Evolutionary conservation across 768 basidiomycete genomes (phyloP).

Genomic region (Imleria badia): DNA sequence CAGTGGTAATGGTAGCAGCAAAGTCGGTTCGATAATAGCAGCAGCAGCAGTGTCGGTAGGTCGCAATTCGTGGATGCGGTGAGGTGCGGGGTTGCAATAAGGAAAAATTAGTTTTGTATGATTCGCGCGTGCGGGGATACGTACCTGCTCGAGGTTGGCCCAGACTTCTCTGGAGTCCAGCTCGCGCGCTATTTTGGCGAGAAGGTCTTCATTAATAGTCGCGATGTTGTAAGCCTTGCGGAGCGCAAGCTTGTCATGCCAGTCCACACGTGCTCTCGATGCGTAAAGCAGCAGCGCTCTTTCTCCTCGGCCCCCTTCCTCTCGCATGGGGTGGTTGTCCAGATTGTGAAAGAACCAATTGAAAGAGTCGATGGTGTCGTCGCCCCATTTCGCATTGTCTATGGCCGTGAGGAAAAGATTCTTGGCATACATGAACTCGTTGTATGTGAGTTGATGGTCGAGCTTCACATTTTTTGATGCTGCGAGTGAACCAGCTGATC

Average conservation of each 20-base stretch:
- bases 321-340: neutral
- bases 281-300: neutral
- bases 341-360: neutral
- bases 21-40: too few relatives aligned
- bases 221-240: neutral
- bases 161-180: neutral
- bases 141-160: neutral
- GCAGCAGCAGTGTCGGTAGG: too few relatives aligned
- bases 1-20: too few relatives aligned
- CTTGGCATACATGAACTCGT: neutral
- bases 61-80: too few relatives aligned
- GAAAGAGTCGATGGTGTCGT: neutral
- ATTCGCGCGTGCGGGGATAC: too few relatives aligned
- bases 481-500: neutral
- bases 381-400: neutral
- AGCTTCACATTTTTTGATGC: neutral
- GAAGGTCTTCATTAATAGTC: neutral
- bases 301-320: neutral
- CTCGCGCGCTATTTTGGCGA: neutral
- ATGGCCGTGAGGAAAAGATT: neutral
- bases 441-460: neutral
- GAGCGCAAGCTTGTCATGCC: neutral
- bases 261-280: fast-evolving
- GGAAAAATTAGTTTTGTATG: too few relatives aligned
- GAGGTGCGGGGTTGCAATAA: too few relatives aligned